These are phyloP conservation scores for Aureobasidium namibiae DNA, from an alignment of 2,329 filamentous ascomycete genomes.

Conservation along the genomic window DNA sequence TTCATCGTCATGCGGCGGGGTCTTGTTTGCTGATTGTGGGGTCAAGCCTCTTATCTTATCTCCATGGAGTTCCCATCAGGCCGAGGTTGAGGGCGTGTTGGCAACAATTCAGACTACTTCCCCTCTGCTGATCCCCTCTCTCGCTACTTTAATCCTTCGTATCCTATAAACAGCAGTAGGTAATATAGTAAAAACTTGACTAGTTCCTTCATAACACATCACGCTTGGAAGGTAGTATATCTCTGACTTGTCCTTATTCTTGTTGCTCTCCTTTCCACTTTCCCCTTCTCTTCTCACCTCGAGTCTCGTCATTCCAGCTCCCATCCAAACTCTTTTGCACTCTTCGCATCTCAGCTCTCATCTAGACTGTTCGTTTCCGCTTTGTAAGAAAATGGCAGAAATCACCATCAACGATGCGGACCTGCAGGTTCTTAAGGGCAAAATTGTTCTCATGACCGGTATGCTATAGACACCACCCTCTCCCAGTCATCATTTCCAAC, in stretches of 20 bases:
- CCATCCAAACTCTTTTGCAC: background rate
- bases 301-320: background rate
- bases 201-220: background rate
- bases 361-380: background rate
- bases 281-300: background rate
- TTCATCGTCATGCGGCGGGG: background rate
- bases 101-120: background rate
- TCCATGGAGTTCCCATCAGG: background rate
- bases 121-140: background rate
- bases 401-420: conserved; percentile 42
- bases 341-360: background rate
- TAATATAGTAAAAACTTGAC: background rate
- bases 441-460: conserved; percentile 8
- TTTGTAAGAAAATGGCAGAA: background rate
- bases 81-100: background rate
- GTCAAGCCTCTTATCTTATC: background rate
- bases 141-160: background rate
- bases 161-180: background rate
- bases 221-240: background rate
- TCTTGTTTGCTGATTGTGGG: background rate
- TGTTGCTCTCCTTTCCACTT: too few species aligned
- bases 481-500: conserved; percentile 1
- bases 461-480: background rate
- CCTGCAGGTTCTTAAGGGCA: conserved; percentile 1
- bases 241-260: background rate